phyloP scores from a whole-genome alignment of 495 filamentous ascomycete species.

The Podospora tetraspora region DNA sequence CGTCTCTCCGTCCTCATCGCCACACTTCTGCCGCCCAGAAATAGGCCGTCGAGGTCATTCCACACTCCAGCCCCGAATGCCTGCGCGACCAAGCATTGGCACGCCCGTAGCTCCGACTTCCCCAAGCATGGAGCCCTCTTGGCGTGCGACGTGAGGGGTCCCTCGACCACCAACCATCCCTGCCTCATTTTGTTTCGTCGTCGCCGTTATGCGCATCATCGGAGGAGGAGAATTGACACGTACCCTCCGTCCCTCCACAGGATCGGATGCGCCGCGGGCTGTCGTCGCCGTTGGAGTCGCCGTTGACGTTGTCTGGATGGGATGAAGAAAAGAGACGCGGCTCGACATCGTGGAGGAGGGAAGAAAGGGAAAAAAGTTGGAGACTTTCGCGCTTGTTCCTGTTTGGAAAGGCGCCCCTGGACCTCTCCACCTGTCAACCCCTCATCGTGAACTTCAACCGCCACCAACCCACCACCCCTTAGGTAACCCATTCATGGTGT shows the following conservation, averaged over 20 bases:
- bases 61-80: slow-evolving; percentile 11
- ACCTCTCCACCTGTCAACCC: background rate
- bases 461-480: background rate
- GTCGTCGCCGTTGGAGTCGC: background rate
- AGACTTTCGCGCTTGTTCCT: background rate
- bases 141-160: slow-evolving; percentile 4
- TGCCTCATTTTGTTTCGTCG: background rate
- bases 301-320: background rate
- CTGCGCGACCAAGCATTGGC: slow-evolving; percentile 13
- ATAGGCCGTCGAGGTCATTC: slow-evolving; percentile 2
- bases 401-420: background rate
- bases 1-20: background rate
- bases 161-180: background rate
- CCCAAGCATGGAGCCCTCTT: slow-evolving; percentile 4
- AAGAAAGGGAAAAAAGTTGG: background rate
- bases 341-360: background rate
- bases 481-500: background rate
- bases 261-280: background rate
- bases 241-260: background rate
- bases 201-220: background rate
- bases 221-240: background rate
- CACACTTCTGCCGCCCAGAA: background rate
- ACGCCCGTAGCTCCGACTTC: slow-evolving; percentile 4
- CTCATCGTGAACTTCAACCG: background rate
- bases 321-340: background rate